phyloP scores from a whole-genome alignment of 208 protist genomes.

The Leishmania aethiopica region DNA sequence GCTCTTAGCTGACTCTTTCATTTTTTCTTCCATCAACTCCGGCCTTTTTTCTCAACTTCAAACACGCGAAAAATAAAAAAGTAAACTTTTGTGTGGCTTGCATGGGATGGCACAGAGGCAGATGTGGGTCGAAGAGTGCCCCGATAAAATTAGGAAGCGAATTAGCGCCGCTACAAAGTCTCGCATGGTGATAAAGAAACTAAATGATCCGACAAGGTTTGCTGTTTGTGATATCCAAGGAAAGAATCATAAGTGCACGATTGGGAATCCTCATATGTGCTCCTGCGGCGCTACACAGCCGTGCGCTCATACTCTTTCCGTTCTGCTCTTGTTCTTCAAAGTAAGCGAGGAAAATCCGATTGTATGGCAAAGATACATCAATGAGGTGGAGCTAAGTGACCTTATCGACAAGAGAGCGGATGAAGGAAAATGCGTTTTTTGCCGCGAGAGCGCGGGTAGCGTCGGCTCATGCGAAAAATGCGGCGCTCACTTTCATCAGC shows the following conservation, averaged over 20 bases:
- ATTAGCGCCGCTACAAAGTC: not conserved
- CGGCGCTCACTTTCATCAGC: slow-evolving; percentile 25
- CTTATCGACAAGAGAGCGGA: slow-evolving; percentile 26
- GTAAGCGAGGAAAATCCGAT: slow-evolving; percentile 44
- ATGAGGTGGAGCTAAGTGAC: slow-evolving; percentile 59
- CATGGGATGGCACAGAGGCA: not conserved
- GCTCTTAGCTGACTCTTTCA: not conserved
- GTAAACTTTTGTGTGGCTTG: not conserved
- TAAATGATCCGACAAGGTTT: slow-evolving; percentile 42
- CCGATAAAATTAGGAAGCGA: slow-evolving; percentile 12
- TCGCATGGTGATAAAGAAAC: not conserved
- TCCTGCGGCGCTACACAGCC: slow-evolving; percentile 52
- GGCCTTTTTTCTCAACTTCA: not conserved
- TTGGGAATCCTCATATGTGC: slow-evolving; percentile 69
- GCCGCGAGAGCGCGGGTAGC: slow-evolving; percentile 14
- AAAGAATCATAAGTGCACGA: slow-evolving; percentile 41
- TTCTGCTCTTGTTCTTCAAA: slow-evolving; percentile 54
- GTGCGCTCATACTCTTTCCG: slow-evolving; percentile 71
- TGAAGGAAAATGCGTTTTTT: slow-evolving; percentile 36
- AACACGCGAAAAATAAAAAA: not conserved
- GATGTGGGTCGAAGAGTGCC: slow-evolving; percentile 23
- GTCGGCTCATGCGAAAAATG: slow-evolving; percentile 17
- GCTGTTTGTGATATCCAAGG: slow-evolving; percentile 31
- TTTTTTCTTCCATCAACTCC: not conserved
- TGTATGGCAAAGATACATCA: slow-evolving; percentile 71